Evolutionary conservation across 2,329 filamentous ascomycete genomes (phyloP).

Genomic region (Hypoxylon sp.): DNA sequence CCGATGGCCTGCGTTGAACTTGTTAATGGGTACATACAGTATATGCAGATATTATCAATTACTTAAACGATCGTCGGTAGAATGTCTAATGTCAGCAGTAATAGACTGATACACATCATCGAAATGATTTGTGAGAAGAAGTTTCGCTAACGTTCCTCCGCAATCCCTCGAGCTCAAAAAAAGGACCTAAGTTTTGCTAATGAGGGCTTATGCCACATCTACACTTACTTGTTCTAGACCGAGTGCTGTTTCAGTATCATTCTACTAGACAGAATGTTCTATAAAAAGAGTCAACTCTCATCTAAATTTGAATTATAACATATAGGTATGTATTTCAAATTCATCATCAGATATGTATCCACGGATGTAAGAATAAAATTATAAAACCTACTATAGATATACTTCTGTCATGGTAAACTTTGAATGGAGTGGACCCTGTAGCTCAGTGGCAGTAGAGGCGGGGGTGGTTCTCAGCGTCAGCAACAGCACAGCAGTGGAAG

Average conservation of each 20-base stretch:
- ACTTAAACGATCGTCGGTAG: neutral
- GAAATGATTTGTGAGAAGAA: conserved; percentile 4
- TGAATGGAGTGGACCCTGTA: conserved; percentile 11
- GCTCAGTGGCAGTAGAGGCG: conserved; percentile 17
- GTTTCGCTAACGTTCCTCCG: conserved; percentile 12
- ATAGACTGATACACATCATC: conserved; percentile 3
- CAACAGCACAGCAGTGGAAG: conserved; percentile 4
- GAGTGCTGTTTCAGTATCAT: conserved; percentile 21
- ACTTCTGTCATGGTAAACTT: neutral
- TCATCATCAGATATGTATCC: neutral
- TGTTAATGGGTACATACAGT: neutral
- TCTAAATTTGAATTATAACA: neutral
- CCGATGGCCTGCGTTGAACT: conserved; percentile 12
- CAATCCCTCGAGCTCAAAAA: conserved; percentile 8
- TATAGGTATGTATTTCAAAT: conserved; percentile 1
- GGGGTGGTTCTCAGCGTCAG: conserved; percentile 25
- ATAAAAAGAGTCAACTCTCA: conserved; percentile 3
- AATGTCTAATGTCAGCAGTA: conserved; percentile 2
- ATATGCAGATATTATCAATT: conserved; percentile 1
- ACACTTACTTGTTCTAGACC: conserved; percentile 8
- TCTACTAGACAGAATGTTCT: neutral
- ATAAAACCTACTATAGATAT: neutral
- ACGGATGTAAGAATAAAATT: neutral
- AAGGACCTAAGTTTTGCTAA: conserved; percentile 20
- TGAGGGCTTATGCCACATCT: conserved; percentile 15